These are phyloP conservation scores for Sonneratia alba DNA, from an alignment of 345 rosid genomes.

Conservation along the genomic window DNA sequence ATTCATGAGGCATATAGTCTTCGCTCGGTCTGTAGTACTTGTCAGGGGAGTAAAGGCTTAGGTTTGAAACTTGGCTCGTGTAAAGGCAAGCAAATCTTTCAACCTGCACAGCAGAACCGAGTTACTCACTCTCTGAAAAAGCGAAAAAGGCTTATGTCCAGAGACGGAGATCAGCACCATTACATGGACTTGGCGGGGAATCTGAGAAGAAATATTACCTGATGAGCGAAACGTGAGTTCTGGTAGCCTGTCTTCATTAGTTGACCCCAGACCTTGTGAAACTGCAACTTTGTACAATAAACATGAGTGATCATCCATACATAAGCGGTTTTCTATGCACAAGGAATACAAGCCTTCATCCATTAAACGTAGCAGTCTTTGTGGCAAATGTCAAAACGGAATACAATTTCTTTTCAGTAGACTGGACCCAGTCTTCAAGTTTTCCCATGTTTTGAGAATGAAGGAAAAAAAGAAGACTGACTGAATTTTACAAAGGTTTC, in stretches of 20 bases:
- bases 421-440: not conserved
- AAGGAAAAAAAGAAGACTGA: not conserved
- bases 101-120: slow-evolving; percentile 37
- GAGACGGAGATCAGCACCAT: not conserved
- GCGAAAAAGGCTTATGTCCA: not conserved
- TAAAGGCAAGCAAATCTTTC: slow-evolving; percentile 99
- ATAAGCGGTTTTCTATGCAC: no score
- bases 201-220: slow-evolving; percentile 26
- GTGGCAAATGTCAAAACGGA: not conserved
- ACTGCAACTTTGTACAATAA: slow-evolving; percentile 27
- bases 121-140: not conserved
- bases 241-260: slow-evolving; percentile 98
- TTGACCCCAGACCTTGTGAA: slow-evolving; percentile 95
- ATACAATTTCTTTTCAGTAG: not conserved
- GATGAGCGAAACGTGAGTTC: slow-evolving; percentile 98
- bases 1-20: slow-evolving; percentile 97
- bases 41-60: slow-evolving; percentile 82
- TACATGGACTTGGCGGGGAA: not conserved
- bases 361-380: no score
- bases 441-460: not conserved
- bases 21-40: slow-evolving; percentile 88
- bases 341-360: no score
- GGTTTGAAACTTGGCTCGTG: slow-evolving; percentile 85
- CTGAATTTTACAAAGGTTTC: no score
- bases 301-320: no score